phyloP scores from a whole-genome alignment of 345 rosid species.

The Populus deltoides region DNA sequence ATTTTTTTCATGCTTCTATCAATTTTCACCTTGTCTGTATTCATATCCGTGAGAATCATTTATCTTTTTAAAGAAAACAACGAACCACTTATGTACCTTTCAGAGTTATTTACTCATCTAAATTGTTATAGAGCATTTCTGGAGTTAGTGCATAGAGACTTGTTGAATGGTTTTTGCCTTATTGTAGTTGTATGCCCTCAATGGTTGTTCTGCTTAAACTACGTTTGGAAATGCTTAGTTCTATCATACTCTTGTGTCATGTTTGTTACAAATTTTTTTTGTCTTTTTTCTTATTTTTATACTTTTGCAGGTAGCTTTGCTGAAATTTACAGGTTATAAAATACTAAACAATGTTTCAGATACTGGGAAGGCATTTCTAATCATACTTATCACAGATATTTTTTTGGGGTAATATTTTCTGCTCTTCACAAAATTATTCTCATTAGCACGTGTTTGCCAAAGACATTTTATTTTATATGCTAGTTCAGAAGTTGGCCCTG shows the following conservation, averaged over 20 bases:
- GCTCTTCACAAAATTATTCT: background rate
- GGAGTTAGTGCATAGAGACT: background rate
- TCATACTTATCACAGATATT: constrained; percentile 73
- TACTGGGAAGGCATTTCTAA: constrained; percentile 85
- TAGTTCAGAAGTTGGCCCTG: background rate
- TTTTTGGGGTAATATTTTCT: constrained; percentile 68
- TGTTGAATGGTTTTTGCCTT: background rate
- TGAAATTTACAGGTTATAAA: constrained; percentile 91
- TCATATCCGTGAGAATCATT: background rate
- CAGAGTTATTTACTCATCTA: background rate
- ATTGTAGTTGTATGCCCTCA: background rate
- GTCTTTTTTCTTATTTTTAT: constrained; percentile 5
- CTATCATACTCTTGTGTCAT: background rate
- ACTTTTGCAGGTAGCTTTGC: constrained; percentile 74
- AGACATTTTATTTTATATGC: background rate
- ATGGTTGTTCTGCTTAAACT: background rate
- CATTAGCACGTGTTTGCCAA: background rate
- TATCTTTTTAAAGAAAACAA: background rate
- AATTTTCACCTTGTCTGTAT: background rate
- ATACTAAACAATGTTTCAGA: constrained; percentile 75
- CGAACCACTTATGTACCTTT: background rate
- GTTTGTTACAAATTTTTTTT: background rate
- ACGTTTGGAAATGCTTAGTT: background rate
- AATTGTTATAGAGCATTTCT: background rate
- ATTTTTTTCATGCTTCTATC: background rate